Evolutionary conservation across 2,329 filamentous ascomycete species (phyloP).

Genomic region (Penicillium sp.): DNA sequence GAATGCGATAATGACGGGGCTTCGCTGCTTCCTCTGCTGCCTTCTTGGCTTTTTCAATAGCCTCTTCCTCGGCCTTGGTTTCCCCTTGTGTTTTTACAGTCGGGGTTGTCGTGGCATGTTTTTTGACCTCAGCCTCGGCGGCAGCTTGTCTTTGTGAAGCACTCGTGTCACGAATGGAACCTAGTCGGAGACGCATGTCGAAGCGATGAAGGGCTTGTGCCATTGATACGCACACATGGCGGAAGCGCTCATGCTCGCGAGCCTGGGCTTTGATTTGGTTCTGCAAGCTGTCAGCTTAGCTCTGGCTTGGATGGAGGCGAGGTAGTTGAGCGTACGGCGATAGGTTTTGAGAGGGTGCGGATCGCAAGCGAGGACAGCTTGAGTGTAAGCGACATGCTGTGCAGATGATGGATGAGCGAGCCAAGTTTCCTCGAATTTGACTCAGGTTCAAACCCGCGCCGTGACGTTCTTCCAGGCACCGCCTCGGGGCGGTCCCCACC

Average conservation of each 20-base stretch:
- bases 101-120: conserved; percentile 52
- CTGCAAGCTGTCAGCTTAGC: conserved; percentile 42
- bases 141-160: conserved; percentile 48
- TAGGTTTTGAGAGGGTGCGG: conserved; percentile 65
- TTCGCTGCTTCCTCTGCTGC: conserved; percentile 48
- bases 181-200: conserved; percentile 67
- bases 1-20: conserved; percentile 54
- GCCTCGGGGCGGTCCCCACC: conserved; percentile 1
- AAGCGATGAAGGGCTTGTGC: conserved; percentile 64
- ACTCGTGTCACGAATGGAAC: conserved; percentile 61
- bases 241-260: conserved; percentile 66
- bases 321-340: conserved; percentile 53
- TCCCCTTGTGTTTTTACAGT: conserved; percentile 64
- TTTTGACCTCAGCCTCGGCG: conserved; percentile 55
- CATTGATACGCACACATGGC: conserved; percentile 58
- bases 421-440: conserved; percentile 11
- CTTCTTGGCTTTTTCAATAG: conserved; percentile 44
- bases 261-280: conserved; percentile 67
- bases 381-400: conserved; percentile 61
- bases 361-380: conserved; percentile 65
- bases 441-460: conserved; percentile 4
- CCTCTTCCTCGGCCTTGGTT: conserved; percentile 55
- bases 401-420: neutral
- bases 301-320: neutral
- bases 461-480: conserved; percentile 11